Conservation (phyloP, 352 stramenopile genomes). For the Pythium volutum region DNA sequence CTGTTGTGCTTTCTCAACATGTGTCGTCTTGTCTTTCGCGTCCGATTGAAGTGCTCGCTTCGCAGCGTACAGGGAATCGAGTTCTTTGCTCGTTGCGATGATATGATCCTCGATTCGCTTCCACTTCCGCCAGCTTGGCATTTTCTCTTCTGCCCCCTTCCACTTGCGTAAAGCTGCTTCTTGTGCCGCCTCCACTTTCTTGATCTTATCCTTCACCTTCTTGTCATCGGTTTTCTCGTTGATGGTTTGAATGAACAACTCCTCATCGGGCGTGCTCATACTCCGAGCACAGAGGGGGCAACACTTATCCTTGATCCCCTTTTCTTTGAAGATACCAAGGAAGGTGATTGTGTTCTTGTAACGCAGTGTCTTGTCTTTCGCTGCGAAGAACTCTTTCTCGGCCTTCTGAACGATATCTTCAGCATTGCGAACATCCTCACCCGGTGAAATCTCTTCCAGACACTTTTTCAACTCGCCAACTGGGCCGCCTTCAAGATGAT, state of each 20-base stretch:
- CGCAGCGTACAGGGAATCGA: slow-evolving; percentile 44
- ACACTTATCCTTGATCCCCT: slow-evolving; percentile 75
- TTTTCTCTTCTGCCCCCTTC: slow-evolving; percentile 51
- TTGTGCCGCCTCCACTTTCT: slow-evolving; percentile 56
- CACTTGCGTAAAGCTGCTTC: slow-evolving; percentile 42
- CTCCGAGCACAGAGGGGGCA: slow-evolving; percentile 71
- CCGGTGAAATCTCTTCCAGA: slow-evolving; percentile 46
- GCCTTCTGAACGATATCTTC: slow-evolving; percentile 48
- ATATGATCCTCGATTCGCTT: slow-evolving; percentile 46
- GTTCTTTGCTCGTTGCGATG: slow-evolving; percentile 37
- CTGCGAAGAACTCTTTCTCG: slow-evolving; percentile 66
- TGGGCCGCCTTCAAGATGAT: slow-evolving; percentile 49
- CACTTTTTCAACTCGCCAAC: slow-evolving; percentile 46
- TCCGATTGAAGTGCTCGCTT: slow-evolving; percentile 50
- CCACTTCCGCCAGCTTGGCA: slow-evolving; percentile 74
- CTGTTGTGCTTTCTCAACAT: slow-evolving; percentile 32
- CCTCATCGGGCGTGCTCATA: slow-evolving; percentile 55
- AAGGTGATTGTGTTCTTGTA: slow-evolving; percentile 85
- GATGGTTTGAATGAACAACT: slow-evolving; percentile 57
- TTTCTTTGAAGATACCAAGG: slow-evolving; percentile 81
- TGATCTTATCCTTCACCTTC: slow-evolving; percentile 78
- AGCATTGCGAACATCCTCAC: slow-evolving; percentile 41
- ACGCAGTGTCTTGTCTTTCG: slow-evolving; percentile 78
- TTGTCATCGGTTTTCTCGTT: slow-evolving; percentile 73
- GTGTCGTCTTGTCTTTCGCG: slow-evolving; percentile 45